A percentile compares a stretch with the other conserved stretches of the same genome.
These are phyloP conservation scores for Zygotorulaspora danielsina DNA, from an alignment of 805 yeast genomes.

Conservation along the genomic window DNA sequence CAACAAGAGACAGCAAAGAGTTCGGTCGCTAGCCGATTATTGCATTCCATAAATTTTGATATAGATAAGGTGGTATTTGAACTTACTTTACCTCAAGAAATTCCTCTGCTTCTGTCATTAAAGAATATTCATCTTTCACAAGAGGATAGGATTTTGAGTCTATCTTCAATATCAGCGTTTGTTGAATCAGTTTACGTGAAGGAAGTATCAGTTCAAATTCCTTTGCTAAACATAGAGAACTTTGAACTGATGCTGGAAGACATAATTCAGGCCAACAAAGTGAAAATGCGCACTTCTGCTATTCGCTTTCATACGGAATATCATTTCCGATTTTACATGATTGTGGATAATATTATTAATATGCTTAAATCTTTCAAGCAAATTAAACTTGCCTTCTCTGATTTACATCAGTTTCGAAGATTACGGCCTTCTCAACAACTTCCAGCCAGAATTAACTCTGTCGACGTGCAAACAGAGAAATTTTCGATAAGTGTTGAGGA, in stretches of 20 bases:
- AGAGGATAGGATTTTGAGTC: slow-evolving; percentile 3
- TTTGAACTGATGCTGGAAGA: slow-evolving; percentile 13
- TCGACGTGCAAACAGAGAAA: slow-evolving; percentile 40
- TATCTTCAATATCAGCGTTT: slow-evolving; percentile 15
- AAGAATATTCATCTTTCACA: slow-evolving; percentile 10
- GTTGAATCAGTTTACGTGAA: slow-evolving; percentile 32
- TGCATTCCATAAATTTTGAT: slow-evolving; percentile 5
- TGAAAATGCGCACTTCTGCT: slow-evolving; percentile 16
- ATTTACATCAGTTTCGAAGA: slow-evolving; percentile 28
- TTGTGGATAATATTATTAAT: slow-evolving; percentile 48
- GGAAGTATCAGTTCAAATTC: slow-evolving; percentile 19
- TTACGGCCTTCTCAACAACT: slow-evolving; percentile 28
- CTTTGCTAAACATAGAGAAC: slow-evolving; percentile 20
- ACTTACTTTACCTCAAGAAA: slow-evolving; percentile 26
- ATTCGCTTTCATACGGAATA: slow-evolving; percentile 34
- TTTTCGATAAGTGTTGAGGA: slow-evolving; percentile 52
- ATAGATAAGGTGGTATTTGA: slow-evolving; percentile 25
- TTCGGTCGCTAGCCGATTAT: background rate
- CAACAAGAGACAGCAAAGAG: background rate
- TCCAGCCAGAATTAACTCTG: slow-evolving; percentile 38
- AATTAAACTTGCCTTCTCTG: slow-evolving; percentile 41
- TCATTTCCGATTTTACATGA: slow-evolving; percentile 42
- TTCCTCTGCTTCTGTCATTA: slow-evolving; percentile 22
- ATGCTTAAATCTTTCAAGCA: slow-evolving; percentile 47
- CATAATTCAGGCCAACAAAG: background rate